phyloP scores from a whole-genome alignment of 1,284 basidiomycete genomes.

The Salmacisia buchloeana region DNA sequence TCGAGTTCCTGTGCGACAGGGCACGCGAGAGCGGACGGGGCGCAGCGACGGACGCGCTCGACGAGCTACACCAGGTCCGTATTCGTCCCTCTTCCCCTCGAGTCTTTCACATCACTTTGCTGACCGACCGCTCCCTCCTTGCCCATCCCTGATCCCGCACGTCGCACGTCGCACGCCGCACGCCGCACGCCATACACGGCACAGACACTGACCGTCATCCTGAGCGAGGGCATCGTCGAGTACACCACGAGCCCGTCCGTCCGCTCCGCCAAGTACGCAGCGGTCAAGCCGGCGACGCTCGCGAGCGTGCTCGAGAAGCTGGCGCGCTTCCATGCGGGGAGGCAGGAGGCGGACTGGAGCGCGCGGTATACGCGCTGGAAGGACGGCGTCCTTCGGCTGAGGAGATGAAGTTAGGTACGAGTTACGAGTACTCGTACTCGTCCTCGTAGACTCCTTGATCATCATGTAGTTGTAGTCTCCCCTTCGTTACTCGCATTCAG shows the following conservation, averaged over 20 bases:
- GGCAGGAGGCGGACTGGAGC: neutral
- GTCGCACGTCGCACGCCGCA: constrained; percentile 10
- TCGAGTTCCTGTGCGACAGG: constrained; percentile 25
- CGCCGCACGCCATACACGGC: constrained; percentile 7
- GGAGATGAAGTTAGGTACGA: too few relatives aligned
- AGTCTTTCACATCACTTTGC: neutral
- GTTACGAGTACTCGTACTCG: too few relatives aligned
- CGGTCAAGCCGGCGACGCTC: constrained; percentile 18
- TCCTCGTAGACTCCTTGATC: too few relatives aligned
- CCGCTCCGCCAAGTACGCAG: constrained; percentile 13
- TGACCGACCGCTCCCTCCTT: neutral
- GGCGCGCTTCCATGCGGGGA: constrained; percentile 14
- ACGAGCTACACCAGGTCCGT: constrained; percentile 15
- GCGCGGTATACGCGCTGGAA: constrained; percentile 1
- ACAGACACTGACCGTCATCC: constrained; percentile 73
- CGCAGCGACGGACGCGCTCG: neutral
- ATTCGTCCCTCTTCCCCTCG: neutral
- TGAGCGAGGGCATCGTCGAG: constrained; percentile 73
- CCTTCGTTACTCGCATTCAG: too few relatives aligned
- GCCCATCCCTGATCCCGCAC: neutral
- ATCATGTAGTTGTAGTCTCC: too few relatives aligned
- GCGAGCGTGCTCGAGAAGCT: constrained; percentile 23
- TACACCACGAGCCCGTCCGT: constrained; percentile 55
- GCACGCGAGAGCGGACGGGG: constrained; percentile 16
- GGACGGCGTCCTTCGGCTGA: neutral